Conservation (phyloP, 1,284 basidiomycete species). For the Ustilago esculenta region DNA sequence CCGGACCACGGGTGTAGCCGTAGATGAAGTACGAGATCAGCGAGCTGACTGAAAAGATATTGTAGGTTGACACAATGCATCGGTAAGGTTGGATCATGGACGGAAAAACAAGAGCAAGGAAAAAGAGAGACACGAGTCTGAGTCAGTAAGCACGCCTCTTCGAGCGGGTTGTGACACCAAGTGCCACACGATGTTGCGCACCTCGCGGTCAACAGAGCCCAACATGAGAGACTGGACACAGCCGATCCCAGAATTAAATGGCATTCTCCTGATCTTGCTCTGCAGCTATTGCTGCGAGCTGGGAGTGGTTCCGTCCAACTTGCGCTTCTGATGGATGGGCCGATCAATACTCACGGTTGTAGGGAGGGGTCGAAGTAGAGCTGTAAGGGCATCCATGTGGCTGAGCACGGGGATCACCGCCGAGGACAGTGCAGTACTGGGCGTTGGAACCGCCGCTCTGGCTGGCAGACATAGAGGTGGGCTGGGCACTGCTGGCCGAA, state of each 20-base stretch:
- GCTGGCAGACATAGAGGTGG: constrained; percentile 35
- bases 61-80: constrained; percentile 1
- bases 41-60: constrained; percentile 55
- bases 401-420: constrained; percentile 33
- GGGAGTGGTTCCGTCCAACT: no score
- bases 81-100: no score
- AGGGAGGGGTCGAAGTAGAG: constrained; percentile 52
- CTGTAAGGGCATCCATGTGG: constrained; percentile 48
- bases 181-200: no score
- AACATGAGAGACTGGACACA: no score
- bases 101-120: no score
- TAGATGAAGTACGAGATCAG: constrained; percentile 56
- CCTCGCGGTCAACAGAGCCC: no score
- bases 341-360: constrained; percentile 47
- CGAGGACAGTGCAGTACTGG: constrained; percentile 49
- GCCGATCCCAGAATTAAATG: no score
- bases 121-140: no score
- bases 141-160: constrained; percentile 16
- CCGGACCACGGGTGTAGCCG: constrained; percentile 47
- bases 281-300: no score
- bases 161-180: no score
- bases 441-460: constrained; percentile 21
- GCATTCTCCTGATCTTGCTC: no score
- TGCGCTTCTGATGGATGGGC: no score
- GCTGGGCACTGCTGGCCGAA: constrained; percentile 9